Conservation (phyloP, 805 yeast species). For the Candida patagonica region DNA sequence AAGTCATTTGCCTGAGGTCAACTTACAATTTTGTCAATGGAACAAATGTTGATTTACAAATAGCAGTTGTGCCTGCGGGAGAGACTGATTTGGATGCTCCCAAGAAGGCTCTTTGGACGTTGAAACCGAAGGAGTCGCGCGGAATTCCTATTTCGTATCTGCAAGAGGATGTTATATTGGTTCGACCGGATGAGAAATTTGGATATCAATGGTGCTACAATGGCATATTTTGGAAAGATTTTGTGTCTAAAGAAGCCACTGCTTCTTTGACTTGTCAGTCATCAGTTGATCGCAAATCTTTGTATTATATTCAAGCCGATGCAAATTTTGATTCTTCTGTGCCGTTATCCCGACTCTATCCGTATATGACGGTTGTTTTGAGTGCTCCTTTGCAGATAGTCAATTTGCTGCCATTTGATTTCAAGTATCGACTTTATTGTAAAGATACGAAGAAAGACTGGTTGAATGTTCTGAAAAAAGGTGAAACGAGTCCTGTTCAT, state of each 20-base stretch:
- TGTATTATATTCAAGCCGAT: conserved; percentile 62
- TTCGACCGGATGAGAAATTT: conserved; percentile 53
- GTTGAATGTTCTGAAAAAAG: conserved; percentile 52
- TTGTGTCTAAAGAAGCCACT: conserved; percentile 31
- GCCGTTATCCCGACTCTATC: conserved; percentile 66
- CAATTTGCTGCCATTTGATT: conserved; percentile 75
- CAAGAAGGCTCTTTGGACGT: conserved; percentile 23
- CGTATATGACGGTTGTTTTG: conserved; percentile 67
- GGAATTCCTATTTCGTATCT: conserved; percentile 71
- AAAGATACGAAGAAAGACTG: conserved; percentile 61
- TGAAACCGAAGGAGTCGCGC: conserved; percentile 48
- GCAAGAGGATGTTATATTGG: conserved; percentile 44
- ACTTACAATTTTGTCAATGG: conserved; percentile 62
- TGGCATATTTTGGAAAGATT: conserved; percentile 53
- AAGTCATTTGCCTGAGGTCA: conserved; percentile 68
- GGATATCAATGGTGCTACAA: conserved; percentile 62
- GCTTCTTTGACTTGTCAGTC: conserved; percentile 27
- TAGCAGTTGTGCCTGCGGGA: conserved; percentile 30
- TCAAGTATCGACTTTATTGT: conserved; percentile 67
- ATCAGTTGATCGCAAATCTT: not conserved
- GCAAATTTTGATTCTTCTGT: conserved; percentile 58
- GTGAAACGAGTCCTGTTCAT: conserved; percentile 65
- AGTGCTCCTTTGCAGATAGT: conserved; percentile 83
- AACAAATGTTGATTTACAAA: conserved; percentile 47
- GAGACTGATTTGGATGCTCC: conserved; percentile 23